Evolutionary conservation across 331 rosid genomes (phyloP).

Genomic region (Malus hybrid): DNA sequence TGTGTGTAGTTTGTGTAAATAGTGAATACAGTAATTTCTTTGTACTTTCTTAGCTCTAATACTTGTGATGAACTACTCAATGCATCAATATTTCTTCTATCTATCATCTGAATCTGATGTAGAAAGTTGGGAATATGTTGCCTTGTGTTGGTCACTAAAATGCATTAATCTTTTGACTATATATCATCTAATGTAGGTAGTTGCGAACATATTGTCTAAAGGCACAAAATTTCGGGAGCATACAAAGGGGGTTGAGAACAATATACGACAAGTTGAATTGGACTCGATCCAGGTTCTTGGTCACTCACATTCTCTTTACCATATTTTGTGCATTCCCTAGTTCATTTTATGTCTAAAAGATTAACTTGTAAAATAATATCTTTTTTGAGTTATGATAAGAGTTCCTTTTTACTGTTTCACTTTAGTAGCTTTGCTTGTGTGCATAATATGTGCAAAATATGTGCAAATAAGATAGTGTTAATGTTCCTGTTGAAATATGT

Average conservation of each 20-base stretch:
- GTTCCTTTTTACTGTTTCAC: neutral
- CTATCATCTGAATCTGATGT: neutral
- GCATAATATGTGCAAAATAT: neutral
- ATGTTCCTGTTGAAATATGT: neutral
- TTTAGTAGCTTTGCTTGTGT: neutral
- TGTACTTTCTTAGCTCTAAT: neutral
- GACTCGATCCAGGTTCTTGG: slow-evolving; percentile 81
- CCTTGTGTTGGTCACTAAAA: neutral
- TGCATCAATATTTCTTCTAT: neutral
- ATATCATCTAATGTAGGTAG: slow-evolving; percentile 46
- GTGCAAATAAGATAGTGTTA: neutral
- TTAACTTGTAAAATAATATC: neutral
- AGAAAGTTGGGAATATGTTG: neutral
- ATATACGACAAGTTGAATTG: slow-evolving; percentile 85
- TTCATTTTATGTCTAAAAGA: neutral
- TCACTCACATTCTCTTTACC: neutral
- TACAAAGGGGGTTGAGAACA: slow-evolving; percentile 86
- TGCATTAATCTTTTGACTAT: neutral
- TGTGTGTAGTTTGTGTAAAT: neutral
- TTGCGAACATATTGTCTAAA: slow-evolving; percentile 72
- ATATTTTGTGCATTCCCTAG: neutral
- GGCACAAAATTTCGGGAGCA: slow-evolving; percentile 84
- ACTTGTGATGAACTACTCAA: neutral
- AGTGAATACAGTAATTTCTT: neutral
- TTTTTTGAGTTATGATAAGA: neutral